Base-by-base conservation (phyloP, 1,139 yeast species). In the Geotrichum carabidarum region DNA sequence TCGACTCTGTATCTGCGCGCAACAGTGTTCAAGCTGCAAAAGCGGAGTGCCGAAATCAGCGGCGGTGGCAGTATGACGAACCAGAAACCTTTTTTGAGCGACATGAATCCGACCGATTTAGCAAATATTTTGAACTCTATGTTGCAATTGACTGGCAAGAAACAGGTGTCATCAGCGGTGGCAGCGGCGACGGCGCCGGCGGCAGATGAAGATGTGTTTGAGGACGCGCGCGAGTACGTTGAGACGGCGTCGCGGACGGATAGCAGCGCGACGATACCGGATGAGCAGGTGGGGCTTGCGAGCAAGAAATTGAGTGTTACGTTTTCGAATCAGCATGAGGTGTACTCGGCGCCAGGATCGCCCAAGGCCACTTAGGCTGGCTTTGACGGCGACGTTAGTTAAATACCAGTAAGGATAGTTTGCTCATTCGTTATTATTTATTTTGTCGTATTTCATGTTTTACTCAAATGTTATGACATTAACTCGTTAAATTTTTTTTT, bases 1-100 rank as follows among this genome's bases (percentile, higher is more conserved):
- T 54, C 66, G 9, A 63, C 68, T 18, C 50, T 67, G 55, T 64
- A 31, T 15, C 30, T 56, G 34, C 51, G 58, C 5, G 41, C 50
- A 9, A 45, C 58, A 5, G 41, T 53, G 38, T 27, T 34, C 17
- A 35, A 53, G 14, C 44, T 51, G 12, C 27, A 31, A 18, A 9
- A 11, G 17, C 11, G 43, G 2, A 38, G 17, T 4, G 14, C 14
- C 2, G 15, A 18, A 38, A 12, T 18, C 5, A 18, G 18, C 15
- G 14, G 12, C 4, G 17, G 18, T 15, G 43, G 18, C 8, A 14
- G 43, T 38, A 18, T 4, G 43, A 4, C 43, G 8, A 22, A 22
- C 5, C 27, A 22, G 27, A 22, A n/a, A 17, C 40, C 40, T 2
- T n/a, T 37, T 2, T n/a, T n/a, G 17, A n/a, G n/a, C n/a, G 40